Evolutionary conservation across 2,329 filamentous ascomycete genomes (phyloP).

Genomic region (Cladophialophora psammophila): DNA sequence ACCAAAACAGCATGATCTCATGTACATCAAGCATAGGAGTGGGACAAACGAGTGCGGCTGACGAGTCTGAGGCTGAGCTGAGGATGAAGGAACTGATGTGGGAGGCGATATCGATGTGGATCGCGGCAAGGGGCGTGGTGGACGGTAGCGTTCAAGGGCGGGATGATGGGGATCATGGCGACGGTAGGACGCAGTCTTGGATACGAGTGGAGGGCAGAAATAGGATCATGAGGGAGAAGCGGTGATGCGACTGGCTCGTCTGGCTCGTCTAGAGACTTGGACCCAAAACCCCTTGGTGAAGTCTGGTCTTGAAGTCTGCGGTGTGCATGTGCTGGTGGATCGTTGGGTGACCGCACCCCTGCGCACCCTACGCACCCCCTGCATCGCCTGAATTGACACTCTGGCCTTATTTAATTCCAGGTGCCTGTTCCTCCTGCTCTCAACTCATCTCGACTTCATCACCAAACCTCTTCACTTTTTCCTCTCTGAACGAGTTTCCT

Average conservation of each 20-base stretch:
- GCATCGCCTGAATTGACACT: conserved; percentile 30
- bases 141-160: neutral
- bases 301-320: neutral
- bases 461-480: conserved; percentile 21
- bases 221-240: conserved; percentile 23
- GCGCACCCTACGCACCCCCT: neutral
- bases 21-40: conserved; percentile 17
- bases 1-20: conserved; percentile 6
- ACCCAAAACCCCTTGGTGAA: conserved; percentile 1
- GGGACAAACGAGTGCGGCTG: conserved; percentile 26
- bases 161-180: conserved; percentile 27
- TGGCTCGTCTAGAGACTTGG: conserved; percentile 1
- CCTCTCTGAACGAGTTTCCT: conserved; percentile 7
- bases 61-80: conserved; percentile 36
- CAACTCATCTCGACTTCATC: conserved; percentile 10
- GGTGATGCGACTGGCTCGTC: conserved; percentile 5
- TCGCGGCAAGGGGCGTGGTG: neutral
- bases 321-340: neutral
- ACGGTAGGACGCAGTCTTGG: conserved; percentile 5
- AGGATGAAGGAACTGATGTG: conserved; percentile 23
- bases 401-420: conserved; percentile 38
- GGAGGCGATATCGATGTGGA: conserved; percentile 17
- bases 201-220: conserved; percentile 28
- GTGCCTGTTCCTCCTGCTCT: conserved; percentile 30
- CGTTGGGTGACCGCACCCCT: neutral